Evolutionary conservation across 2,329 filamentous ascomycete species (phyloP), one percentile per base, ranked within the genome.

Genomic region (Fusarium pseudoanthophilum): DNA sequence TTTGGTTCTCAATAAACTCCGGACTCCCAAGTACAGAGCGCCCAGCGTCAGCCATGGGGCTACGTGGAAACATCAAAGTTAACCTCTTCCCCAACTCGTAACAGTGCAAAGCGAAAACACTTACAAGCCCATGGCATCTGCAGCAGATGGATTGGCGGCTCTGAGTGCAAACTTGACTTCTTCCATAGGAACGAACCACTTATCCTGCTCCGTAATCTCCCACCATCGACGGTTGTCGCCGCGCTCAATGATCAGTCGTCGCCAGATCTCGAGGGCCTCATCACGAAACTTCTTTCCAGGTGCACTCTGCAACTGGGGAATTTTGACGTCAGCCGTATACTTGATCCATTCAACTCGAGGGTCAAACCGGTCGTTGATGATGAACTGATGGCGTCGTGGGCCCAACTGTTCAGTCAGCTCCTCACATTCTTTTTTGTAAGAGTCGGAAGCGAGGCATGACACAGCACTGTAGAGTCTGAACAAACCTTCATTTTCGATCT

Each of bases 281-380:
- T 36, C 55, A 0, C 37, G 21, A 5, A 42, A 18, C 5, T 21
- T 24, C 11, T 10, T 13, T 24, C 24, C 40, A 4, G 26, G 18
- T 7, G 1, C 9, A 5, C 7, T 53, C 11, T 26, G 39, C 5
- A 36, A 14, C 16, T 11, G 10, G 5, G 32, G 7, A 45, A 30
- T 9, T 26, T 14, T 16, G 14, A 28, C 4, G 4, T 42, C 10
- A 7, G 48, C 13, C 6, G 52, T 57, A 21, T 40, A 28, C 26
- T 46, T 55, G 7, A 65, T 48, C 69, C 69, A 72, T 24, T 72
- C 43, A 10, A 53, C 10, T 5, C 64, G 59, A 51, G 69, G 69
- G 11, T 72, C 69, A 60, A 60, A 72, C 7, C 24, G 21, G 7
- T 30, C 21, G 5, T 42, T 45, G 5, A 72, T 43, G 4, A 26